Evolutionary conservation across 2,329 filamentous ascomycete genomes (phyloP).

Genomic region (Beauveria brongniartii): DNA sequence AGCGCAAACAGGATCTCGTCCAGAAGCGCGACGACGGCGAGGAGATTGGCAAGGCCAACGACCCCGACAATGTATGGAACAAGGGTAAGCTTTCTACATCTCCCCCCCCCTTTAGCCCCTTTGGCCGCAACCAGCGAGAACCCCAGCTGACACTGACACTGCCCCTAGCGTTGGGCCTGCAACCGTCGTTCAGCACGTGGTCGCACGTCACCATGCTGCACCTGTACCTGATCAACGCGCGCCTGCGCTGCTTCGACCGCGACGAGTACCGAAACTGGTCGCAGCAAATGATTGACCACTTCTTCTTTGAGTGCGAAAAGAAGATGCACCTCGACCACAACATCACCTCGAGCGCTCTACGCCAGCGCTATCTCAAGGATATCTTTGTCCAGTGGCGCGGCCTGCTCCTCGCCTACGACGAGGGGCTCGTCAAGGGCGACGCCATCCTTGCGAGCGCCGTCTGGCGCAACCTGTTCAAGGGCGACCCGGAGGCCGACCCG

Average conservation of each 20-base stretch:
- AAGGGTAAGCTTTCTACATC: constrained; percentile 43
- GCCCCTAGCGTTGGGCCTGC: constrained; percentile 60
- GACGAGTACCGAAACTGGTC: constrained; percentile 69
- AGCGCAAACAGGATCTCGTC: constrained; percentile 57
- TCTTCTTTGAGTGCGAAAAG: constrained; percentile 83
- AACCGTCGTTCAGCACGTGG: constrained; percentile 90
- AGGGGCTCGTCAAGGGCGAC: constrained; percentile 69
- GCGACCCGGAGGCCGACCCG: constrained; percentile 43
- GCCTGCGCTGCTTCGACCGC: constrained; percentile 69
- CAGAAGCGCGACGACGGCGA: constrained; percentile 69
- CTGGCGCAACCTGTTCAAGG: constrained; percentile 92
- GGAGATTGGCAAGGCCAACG: constrained; percentile 55
- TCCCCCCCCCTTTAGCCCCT: neutral
- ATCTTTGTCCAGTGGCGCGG: constrained; percentile 91
- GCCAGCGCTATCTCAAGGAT: constrained; percentile 70
- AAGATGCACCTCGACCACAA: constrained; percentile 76
- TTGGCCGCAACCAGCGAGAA: neutral
- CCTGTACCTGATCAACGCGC: constrained; percentile 83
- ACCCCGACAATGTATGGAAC: constrained; percentile 54
- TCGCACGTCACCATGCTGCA: constrained; percentile 93
- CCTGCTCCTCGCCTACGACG: constrained; percentile 74
- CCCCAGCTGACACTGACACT: neutral
- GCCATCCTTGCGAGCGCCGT: constrained; percentile 72
- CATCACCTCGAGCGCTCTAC: constrained; percentile 48
- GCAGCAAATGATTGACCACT: constrained; percentile 87